Base-by-base conservation (phyloP, 371 early-diverging fungal genomes). In the Quaeritorhiza haematococci region DNA sequence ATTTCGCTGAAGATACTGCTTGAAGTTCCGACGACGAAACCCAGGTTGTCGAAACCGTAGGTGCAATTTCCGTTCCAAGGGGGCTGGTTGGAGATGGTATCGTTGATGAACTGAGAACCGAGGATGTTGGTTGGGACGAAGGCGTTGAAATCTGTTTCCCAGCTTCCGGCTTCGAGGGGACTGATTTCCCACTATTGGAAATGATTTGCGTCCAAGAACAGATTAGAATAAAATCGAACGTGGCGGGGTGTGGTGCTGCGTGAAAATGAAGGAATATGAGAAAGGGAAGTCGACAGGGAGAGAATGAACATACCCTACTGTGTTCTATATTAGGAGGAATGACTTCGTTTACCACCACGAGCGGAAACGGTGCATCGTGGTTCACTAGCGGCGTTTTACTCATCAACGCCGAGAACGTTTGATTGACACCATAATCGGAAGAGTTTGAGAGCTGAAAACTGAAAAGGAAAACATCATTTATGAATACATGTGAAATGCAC, bases 1-100 rank as follows among this genome's bases (percentile, higher is more conserved):
- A 49, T 43, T 19, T 54, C 26, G 58, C 61, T 65, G 58, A 65
- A 65, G 27, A 65, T 55, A 28, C 58, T 57, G 23, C 61, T 61
- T 24, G 66, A 65, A 27, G 58, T 58, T 19, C 66, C 66, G 15
- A 49, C 21, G 30, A 61, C 33, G 58, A 56, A 65, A 21, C 43
- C 56, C 30, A 61, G 52, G 26, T 56, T 45, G 50, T 65, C 66
- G 28, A 65, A 61, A 33, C 48, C 53, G 24, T 24, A 19, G 13
- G 54, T 54, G 54, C 63, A 63, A 13, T 52, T 42, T 30, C n/a
- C 33, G 45, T 33, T 38, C 15, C 10, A 17, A 17, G 29, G 23
- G 50, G 33, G 29, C n/a, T n/a, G n/a, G n/a, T n/a, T 43, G n/a
- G 62, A 52, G 21, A 48, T 49, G n/a, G 56, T 53, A 21, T 41